These are phyloP conservation scores for Cylindricascospora bacillispora DNA, from an alignment of 1,139 yeast species.

Conservation along the genomic window DNA sequence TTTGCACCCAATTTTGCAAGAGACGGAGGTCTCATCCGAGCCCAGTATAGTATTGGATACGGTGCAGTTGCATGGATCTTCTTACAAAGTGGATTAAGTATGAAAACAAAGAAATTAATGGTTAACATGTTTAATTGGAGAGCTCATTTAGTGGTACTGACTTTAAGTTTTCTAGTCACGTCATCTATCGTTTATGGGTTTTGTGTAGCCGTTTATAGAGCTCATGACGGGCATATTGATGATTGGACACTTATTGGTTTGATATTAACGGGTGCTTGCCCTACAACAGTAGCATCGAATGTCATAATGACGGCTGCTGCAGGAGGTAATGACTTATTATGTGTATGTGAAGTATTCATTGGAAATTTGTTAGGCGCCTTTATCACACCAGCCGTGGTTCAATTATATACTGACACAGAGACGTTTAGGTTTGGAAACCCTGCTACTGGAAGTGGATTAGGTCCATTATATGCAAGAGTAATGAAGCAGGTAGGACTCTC, in stretches of 20 bases:
- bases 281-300: conserved; percentile 82
- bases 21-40: conserved; percentile 64
- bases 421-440: conserved; percentile 79
- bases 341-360: conserved; percentile 72
- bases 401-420: conserved; percentile 44
- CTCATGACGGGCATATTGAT: conserved; percentile 46
- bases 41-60: conserved; percentile 66
- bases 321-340: conserved; percentile 65
- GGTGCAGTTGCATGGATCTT: conserved; percentile 83
- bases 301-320: conserved; percentile 86
- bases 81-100: conserved; percentile 66
- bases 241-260: conserved; percentile 69
- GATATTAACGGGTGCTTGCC: conserved; percentile 73
- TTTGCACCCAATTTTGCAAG: conserved; percentile 74
- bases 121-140: conserved; percentile 62
- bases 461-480: conserved; percentile 53
- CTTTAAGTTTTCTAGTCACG: conserved; percentile 61
- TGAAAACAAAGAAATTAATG: conserved; percentile 49
- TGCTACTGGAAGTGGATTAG: conserved; percentile 40
- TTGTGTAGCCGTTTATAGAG: conserved; percentile 49
- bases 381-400: conserved; percentile 72
- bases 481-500: conserved; percentile 80
- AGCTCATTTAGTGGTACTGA: conserved; percentile 61
- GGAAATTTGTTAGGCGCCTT: conserved; percentile 82
- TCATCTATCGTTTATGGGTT: conserved; percentile 66